phyloP scores from a whole-genome alignment of 23 red algal species.

The Gracilaria caudata region DNA sequence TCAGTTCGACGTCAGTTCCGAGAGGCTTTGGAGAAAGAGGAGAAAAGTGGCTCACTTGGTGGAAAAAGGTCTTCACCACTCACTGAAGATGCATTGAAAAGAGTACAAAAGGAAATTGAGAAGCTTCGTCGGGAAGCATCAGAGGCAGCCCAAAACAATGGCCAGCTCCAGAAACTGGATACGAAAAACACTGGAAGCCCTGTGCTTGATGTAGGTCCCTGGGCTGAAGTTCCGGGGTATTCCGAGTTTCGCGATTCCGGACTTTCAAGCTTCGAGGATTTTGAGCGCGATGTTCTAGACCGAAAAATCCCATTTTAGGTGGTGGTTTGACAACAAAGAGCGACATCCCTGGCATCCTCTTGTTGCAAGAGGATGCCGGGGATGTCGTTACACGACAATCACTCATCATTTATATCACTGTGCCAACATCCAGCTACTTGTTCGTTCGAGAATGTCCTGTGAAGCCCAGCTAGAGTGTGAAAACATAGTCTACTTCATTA shows the following conservation, averaged over 20 bases:
- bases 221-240: slow-evolving; percentile 40
- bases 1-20: slow-evolving; percentile 27
- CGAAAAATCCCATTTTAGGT: slow-evolving; percentile 41
- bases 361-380: too few species aligned
- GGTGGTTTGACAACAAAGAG: too few species aligned
- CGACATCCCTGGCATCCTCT: too few species aligned
- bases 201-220: slow-evolving; percentile 11
- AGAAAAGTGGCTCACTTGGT: neutral
- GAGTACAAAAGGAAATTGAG: slow-evolving; percentile 67
- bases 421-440: too few species aligned
- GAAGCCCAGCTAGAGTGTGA: too few species aligned
- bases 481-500: neutral
- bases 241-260: slow-evolving; percentile 10
- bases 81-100: slow-evolving; percentile 26
- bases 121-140: slow-evolving; percentile 41
- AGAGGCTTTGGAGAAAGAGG: slow-evolving; percentile 29
- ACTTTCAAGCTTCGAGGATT: slow-evolving; percentile 24
- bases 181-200: neutral
- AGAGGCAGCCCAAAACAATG: neutral
- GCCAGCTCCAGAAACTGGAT: neutral
- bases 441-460: too few species aligned
- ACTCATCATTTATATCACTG: too few species aligned
- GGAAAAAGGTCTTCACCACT: neutral
- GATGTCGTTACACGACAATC: too few species aligned
- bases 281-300: slow-evolving; percentile 33